A percentile compares a stretch with the other conserved stretches of the same genome.
Evolutionary conservation across 2,329 filamentous ascomycete species (phyloP).

Genomic region (Colletotrichum viniferum): DNA sequence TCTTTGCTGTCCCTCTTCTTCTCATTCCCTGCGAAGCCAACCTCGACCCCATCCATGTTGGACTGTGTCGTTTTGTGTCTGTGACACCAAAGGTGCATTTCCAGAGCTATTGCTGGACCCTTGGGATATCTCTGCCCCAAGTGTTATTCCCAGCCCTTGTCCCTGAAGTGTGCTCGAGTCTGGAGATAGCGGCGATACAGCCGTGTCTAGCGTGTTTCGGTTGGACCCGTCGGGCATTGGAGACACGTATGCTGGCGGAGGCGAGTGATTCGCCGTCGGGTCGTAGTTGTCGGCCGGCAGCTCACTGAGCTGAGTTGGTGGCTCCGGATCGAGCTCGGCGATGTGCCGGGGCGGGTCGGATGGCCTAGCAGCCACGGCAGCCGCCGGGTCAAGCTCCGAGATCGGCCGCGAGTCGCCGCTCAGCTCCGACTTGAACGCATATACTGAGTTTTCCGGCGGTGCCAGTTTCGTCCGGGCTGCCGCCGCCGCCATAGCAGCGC

Average conservation of each 20-base stretch:
- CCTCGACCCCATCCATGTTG: neutral
- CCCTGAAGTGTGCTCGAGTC: neutral
- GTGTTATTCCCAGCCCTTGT: neutral
- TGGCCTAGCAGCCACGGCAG: neutral
- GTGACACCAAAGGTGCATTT: too few relatives aligned
- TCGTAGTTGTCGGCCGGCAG: slow-evolving; percentile 13
- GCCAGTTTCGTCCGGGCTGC: neutral
- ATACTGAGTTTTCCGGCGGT: neutral
- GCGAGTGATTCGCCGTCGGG: neutral
- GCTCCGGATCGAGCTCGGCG: neutral
- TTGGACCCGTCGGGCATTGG: neutral
- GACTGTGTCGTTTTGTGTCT: neutral
- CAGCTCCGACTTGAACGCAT: slow-evolving; percentile 13
- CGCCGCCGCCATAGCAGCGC: neutral
- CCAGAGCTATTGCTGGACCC: neutral
- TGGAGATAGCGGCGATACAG: slow-evolving; percentile 7
- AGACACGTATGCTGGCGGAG: slow-evolving; percentile 8
- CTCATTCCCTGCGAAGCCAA: neutral
- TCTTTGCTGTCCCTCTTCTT: too few relatives aligned
- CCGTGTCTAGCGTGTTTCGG: neutral
- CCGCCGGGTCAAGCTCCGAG: slow-evolving; percentile 4
- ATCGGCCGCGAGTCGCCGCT: slow-evolving; percentile 1
- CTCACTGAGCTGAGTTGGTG: neutral
- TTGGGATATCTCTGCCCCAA: neutral
- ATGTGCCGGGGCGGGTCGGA: neutral